phyloP scores from a whole-genome alignment of 257 asterid genomes.

The Echites panduratus region DNA sequence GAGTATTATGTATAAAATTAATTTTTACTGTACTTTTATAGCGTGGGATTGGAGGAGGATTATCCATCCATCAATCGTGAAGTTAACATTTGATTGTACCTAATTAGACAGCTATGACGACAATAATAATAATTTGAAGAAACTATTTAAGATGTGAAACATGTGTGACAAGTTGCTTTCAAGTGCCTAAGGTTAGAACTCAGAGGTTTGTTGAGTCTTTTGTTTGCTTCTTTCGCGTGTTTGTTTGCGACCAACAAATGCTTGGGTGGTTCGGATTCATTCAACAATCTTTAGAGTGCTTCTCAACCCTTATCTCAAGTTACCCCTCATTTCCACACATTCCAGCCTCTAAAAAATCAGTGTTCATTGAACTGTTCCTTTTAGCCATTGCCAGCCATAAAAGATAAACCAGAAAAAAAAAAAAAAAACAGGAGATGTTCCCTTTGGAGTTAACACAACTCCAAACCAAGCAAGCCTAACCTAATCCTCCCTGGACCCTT shows the following conservation, averaged over 20 bases:
- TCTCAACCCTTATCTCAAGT: not conserved
- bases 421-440: too few relatives aligned
- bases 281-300: slow-evolving; percentile 4
- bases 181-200: slow-evolving; percentile 3
- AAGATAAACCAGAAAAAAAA: too few relatives aligned
- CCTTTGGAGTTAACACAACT: not conserved
- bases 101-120: slow-evolving; percentile 1
- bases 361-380: slow-evolving; percentile 5
- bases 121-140: not conserved
- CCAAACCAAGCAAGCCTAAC: not conserved
- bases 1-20: too few relatives aligned
- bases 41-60: not conserved
- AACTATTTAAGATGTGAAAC: not conserved
- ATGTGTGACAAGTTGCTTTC: slow-evolving; percentile 7
- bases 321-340: slow-evolving; percentile 7
- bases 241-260: slow-evolving; percentile 13
- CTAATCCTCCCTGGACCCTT: not conserved
- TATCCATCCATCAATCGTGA: not conserved
- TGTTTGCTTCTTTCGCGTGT: slow-evolving; percentile 11
- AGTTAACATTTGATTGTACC: not conserved
- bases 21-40: not conserved
- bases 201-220: slow-evolving; percentile 15
- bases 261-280: not conserved
- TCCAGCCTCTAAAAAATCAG: slow-evolving; percentile 1
- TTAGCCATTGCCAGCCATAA: not conserved